A percentile compares a stretch with the other conserved stretches of the same genome.
These are phyloP conservation scores for Plantago major DNA, from an alignment of 257 asterid genomes.

Conservation along the genomic window DNA sequence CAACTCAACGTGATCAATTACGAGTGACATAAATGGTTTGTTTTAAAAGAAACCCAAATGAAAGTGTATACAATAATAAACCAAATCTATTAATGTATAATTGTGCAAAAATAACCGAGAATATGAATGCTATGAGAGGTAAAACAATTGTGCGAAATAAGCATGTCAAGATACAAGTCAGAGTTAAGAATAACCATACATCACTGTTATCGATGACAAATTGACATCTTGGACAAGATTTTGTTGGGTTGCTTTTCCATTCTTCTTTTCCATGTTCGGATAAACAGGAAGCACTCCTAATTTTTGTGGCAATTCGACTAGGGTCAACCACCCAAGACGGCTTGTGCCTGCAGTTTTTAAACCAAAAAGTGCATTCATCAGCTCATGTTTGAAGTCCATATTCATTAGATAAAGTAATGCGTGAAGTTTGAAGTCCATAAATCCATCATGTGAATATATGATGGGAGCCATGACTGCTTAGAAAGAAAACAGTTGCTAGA, in stretches of 20 bases:
- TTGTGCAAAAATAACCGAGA: not conserved
- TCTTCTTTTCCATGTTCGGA: slow-evolving; percentile 43
- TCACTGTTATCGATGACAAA: slow-evolving; percentile 69
- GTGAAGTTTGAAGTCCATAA: too few relatives aligned
- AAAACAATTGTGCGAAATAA: not conserved
- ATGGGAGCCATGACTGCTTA: too few relatives aligned
- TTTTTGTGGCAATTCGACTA: slow-evolving; percentile 79
- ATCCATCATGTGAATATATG: too few relatives aligned
- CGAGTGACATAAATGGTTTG: not conserved
- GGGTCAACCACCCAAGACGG: slow-evolving; percentile 87
- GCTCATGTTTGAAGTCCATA: slow-evolving; percentile 5
- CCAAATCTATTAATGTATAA: too few relatives aligned
- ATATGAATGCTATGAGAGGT: not conserved
- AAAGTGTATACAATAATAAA: not conserved
- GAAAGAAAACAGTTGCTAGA: too few relatives aligned
- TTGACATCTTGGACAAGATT: slow-evolving; percentile 82
- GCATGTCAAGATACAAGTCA: too few relatives aligned
- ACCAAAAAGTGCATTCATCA: slow-evolving; percentile 4
- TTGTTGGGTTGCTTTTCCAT: slow-evolving; percentile 89
- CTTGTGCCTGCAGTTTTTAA: slow-evolving; percentile 39
- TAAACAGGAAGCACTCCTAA: slow-evolving; percentile 71
- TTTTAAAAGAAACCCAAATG: not conserved
- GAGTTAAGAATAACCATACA: slow-evolving; percentile 33
- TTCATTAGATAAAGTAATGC: too few relatives aligned
- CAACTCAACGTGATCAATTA: not conserved